phyloP scores from a whole-genome alignment of 129 eudicot species.

The Helianthus tuberosus region DNA sequence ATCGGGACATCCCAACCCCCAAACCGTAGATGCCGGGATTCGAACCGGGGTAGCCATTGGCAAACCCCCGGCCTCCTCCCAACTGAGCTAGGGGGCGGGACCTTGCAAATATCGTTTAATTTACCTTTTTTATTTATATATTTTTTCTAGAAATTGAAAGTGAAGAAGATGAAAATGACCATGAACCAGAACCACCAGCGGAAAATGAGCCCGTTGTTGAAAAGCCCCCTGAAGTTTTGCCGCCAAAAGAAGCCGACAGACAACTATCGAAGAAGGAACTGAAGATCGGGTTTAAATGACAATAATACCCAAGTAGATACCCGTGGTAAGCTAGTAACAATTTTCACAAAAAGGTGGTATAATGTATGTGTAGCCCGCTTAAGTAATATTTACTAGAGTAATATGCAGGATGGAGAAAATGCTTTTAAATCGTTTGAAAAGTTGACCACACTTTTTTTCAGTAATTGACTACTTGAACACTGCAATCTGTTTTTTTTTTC shows the following conservation, averaged over 20 bases:
- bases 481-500: no score
- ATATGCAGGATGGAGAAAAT: background rate
- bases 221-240: slow-evolving; percentile 61
- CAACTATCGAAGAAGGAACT: slow-evolving; percentile 93
- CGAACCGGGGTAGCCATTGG: no score
- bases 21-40: no score
- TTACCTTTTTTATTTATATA: no score
- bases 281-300: slow-evolving; percentile 60
- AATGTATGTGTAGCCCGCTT: background rate
- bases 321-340: slow-evolving; percentile 43
- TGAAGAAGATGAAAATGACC: slow-evolving; percentile 88
- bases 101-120: no score
- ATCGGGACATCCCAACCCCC: no score
- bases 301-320: slow-evolving; percentile 46
- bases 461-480: no score
- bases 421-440: background rate
- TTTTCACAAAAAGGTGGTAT: no score
- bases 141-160: slow-evolving; percentile 81
- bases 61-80: no score
- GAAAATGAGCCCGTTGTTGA: slow-evolving; percentile 49
- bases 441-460: no score
- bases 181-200: slow-evolving; percentile 45
- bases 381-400: background rate
- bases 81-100: no score
- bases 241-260: slow-evolving; percentile 84